Evolutionary conservation across 2,329 filamentous ascomycete species (phyloP), one percentile per base, ranked within the genome.

Genomic region (Cryphonectria nitschkei): DNA sequence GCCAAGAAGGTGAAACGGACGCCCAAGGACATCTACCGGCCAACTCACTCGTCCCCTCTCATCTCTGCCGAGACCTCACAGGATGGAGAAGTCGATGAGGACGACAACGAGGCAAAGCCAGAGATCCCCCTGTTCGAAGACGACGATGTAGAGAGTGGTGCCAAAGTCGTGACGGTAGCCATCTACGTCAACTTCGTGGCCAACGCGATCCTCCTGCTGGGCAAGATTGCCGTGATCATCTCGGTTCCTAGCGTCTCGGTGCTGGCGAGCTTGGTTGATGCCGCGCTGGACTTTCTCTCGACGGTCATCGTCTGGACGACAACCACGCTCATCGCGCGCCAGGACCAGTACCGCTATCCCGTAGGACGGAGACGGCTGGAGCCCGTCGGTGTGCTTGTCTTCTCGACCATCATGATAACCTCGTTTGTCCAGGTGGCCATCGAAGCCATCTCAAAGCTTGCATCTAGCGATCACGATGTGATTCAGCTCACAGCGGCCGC

Each of bases 101-200:
- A 84, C 14, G 82, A 82, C n/a, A 80, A 81, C 32, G 81, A 83
- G 74, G 82, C 84, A 37, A 84, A 83, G 68, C 86, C 86, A 14
- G 85, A 91, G 70, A 88, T 94, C 58, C 92, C 91, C 9, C 91
- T 89, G 79, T 87, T 92, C 69, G 91, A 92, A 70, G 92, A 94
- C 74, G 91, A 91, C 70, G 87, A 88, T 32, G 75, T 94, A 2
- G 92, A 94, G 77, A 93, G 90, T 73, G 86, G 90, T 64, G 90
- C 91, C 71, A 89, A 87, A 22, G 88, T 97, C 65, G 94, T 98
- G 65, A 92, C 90, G n/a, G 78, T 96, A 29, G 95, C 95, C 58
- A 96, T 98, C 76, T 95, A 94, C 79, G 82, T 97, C 79, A 97
- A 97, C 78, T 87, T 97, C 65, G 81, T 87, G 32, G 94, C 94